phyloP scores from a whole-genome alignment of 106 monocot species.

The Posidonia australis region DNA sequence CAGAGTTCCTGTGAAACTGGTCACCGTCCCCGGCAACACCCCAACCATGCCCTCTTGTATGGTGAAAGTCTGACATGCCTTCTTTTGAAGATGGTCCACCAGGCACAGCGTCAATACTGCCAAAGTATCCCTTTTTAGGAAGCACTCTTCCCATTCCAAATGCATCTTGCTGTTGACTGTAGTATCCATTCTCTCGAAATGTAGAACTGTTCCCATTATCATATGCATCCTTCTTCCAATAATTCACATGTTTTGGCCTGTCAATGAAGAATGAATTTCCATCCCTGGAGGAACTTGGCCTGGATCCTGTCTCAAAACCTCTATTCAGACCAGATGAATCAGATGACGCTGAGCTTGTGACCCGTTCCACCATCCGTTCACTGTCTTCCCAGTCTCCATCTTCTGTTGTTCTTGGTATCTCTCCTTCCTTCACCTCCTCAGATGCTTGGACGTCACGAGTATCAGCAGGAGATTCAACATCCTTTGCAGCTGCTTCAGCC shows the following conservation, averaged over 20 bases:
- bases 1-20: slow-evolving; percentile 27
- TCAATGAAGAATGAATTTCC: slow-evolving; percentile 30
- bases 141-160: slow-evolving; percentile 26
- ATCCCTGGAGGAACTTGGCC: slow-evolving; percentile 26
- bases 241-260: slow-evolving; percentile 31
- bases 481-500: slow-evolving; percentile 33
- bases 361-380: slow-evolving; percentile 42
- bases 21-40: slow-evolving; percentile 28
- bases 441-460: slow-evolving; percentile 15
- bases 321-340: slow-evolving; percentile 39
- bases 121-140: slow-evolving; percentile 32
- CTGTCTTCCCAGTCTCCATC: slow-evolving; percentile 47
- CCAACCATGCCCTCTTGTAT: slow-evolving; percentile 41
- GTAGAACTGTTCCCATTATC: slow-evolving; percentile 23
- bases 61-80: slow-evolving; percentile 21
- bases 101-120: slow-evolving; percentile 13
- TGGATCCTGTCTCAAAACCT: slow-evolving; percentile 27
- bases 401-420: slow-evolving; percentile 19
- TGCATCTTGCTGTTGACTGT: slow-evolving; percentile 34
- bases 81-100: slow-evolving; percentile 37
- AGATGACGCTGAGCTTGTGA: slow-evolving; percentile 33
- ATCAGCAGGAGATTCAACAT: slow-evolving; percentile 17
- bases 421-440: slow-evolving; percentile 17
- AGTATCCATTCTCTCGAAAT: slow-evolving; percentile 22
- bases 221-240: slow-evolving; percentile 28